A percentile compares a stretch with the other conserved stretches of the same genome.
Conservation (phyloP, 805 yeast genomes). For the Clavispora vitiphila region DNA sequence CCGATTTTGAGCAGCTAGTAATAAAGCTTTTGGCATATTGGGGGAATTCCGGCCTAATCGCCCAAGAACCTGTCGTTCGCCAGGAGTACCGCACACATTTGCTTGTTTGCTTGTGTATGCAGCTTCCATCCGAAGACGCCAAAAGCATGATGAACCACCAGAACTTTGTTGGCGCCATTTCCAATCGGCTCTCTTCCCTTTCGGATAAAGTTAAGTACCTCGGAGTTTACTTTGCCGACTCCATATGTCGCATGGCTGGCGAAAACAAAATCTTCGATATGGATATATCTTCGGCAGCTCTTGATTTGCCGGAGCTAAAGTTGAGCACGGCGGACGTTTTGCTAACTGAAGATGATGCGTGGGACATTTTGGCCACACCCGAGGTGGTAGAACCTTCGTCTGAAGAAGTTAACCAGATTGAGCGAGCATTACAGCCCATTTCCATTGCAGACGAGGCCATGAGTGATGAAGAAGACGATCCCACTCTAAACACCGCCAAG, state of each 20-base stretch:
- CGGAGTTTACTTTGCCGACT: slow-evolving; percentile 57
- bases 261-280: slow-evolving; percentile 29
- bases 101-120: slow-evolving; percentile 32
- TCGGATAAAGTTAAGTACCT: slow-evolving; percentile 42
- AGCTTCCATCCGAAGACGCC: slow-evolving; percentile 15
- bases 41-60: slow-evolving; percentile 33
- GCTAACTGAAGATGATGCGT: slow-evolving; percentile 13
- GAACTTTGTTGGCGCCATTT: slow-evolving; percentile 46
- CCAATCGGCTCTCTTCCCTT: slow-evolving; percentile 49
- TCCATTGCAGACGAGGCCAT: slow-evolving; percentile 2
- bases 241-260: slow-evolving; percentile 30
- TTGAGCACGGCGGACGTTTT: neutral
- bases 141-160: slow-evolving; percentile 28
- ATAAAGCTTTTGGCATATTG: slow-evolving; percentile 9
- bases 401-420: slow-evolving; percentile 17
- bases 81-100: slow-evolving; percentile 50
- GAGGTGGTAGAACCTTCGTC: slow-evolving; percentile 9
- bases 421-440: slow-evolving; percentile 7
- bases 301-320: neutral
- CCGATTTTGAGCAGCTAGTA: neutral
- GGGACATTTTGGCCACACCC: slow-evolving; percentile 17
- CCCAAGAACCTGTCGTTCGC: slow-evolving; percentile 30
- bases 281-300: slow-evolving; percentile 11
- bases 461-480: slow-evolving; percentile 50
- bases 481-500: slow-evolving; percentile 33